Evolutionary conservation across 257 asterid genomes (phyloP), one percentile per base, ranked within the genome.

Genomic region (Mitragyna speciosa): DNA sequence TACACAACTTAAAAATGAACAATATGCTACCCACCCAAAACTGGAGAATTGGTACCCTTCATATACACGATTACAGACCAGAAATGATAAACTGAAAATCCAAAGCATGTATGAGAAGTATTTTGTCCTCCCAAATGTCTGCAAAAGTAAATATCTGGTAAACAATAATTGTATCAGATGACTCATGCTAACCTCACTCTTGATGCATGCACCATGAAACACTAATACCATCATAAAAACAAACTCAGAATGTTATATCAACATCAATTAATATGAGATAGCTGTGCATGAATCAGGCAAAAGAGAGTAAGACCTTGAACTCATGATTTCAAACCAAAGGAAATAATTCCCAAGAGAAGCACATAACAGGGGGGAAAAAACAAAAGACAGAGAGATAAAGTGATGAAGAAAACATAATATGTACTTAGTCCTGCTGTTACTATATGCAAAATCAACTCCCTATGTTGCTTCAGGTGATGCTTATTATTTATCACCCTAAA

Each of bases 11-110:
- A 22, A n/a, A 72, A 70, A 36, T 72, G 54, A 41, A 58, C 33
- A 75, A 58, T 9, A 12, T 48, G 75, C 47, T 26, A 70, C 88
- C 87, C 82, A 92, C 98, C 98, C 94, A 79, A 94, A 87, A 83
- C 86, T 91, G 83, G 97, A 88, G 89, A 94, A 94, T 24, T 75
- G 85, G 79, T 91, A 94, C 82, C 97, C 98, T 84, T 89, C 98
- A 86, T 89, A 92, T 51, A 92, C 84, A 70, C 97, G 97, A 84
- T 94, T 94, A 70, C 89, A 87, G 58, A 91, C 70, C 78, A 94
- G 93, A 86, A 94, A 88, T 64, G 92, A 87, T 19, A 94, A 85
- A 85, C 92, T 94, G 82, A 91, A 91, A 70, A 84, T 76, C 98
- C 98, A 94, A 63, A 94, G 88, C 80, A 87, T 74, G 79, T 81